Evolutionary conservation across 257 asterid genomes (phyloP), one percentile per base, ranked within the genome.

Genomic region (Petunia axillaris): DNA sequence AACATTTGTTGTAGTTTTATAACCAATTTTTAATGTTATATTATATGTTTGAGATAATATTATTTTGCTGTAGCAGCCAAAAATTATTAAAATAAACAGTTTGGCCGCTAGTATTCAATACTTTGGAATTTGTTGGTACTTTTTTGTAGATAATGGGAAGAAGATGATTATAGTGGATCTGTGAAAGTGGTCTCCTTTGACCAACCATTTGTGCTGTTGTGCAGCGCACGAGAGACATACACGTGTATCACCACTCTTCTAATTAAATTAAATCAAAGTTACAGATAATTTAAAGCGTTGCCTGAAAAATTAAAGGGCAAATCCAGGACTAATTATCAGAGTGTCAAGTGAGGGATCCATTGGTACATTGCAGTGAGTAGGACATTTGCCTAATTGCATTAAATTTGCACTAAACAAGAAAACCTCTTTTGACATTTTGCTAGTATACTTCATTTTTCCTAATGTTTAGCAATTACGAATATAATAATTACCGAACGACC

Each of bases 241-340:
- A 11, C 11, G 77, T 73, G 62, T 73, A 3, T 6, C 35, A 35
- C 11, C 36, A 10, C 0, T 73, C 48, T 73, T 13, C 9, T 35
- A 48, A 25, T 25, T 25, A 52, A 48, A 25, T 25, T 25, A 52
- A 71, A 11, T 48, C 25, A 15, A 67, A 25, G 46, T 73, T 5
- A 11, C 25, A 73, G 77, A 73, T 50, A 73, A 73, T 73, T 35
- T 73, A 73, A 71, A 48, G 6, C 77, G 1, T 71, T 71, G 25
- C 77, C 77, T 71, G 36, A 73, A 25, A 48, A 25, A 36, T 25
- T 25, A 25, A 25, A 25, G 25, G 25, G 25, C 25, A 25, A 25
- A 25, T 25, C 25, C 25, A 25, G 25, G 25, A 25, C 0, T 4
- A 46, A 25, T 46, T 2, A 46, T 41, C 46, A 5, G 10, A 44